Evolutionary conservation across 306 rosid species (phyloP).

Genomic region (Carpinus viminea): DNA sequence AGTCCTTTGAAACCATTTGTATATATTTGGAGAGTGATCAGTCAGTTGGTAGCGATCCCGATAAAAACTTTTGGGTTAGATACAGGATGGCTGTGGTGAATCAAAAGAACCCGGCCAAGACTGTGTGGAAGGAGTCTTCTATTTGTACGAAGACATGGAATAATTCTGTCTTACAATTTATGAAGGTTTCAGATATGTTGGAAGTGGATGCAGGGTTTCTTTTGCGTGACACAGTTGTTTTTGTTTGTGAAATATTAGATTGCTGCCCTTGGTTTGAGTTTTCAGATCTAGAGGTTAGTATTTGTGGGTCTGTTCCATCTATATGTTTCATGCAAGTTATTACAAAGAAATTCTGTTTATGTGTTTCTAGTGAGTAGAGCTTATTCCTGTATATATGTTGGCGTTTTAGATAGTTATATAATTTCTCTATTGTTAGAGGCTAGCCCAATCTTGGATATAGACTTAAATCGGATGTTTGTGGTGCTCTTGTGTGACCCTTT

Average conservation of each 20-base stretch:
- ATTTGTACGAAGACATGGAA: constrained; percentile 99
- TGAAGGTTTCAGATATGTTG: constrained; percentile 98
- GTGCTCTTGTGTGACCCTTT: constrained; percentile 10
- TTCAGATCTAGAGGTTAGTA: constrained; percentile 93
- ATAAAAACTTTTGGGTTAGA: constrained; percentile 97
- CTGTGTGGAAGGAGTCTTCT: constrained; percentile 99
- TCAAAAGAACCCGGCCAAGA: constrained; percentile 88
- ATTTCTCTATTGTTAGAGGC: constrained; percentile 13
- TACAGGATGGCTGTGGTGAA: constrained; percentile 98
- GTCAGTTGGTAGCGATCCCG: constrained; percentile 91
- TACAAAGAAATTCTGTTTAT: background rate
- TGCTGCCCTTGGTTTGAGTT: constrained; percentile 99
- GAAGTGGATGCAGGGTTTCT: constrained; percentile 98
- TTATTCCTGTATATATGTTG: background rate
- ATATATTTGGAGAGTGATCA: constrained; percentile 99
- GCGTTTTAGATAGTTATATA: background rate
- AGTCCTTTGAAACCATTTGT: constrained; percentile 98
- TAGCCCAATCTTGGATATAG: constrained; percentile 26
- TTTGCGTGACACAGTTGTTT: constrained; percentile 90
- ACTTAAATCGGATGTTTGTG: constrained; percentile 15
- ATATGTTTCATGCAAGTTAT: constrained; percentile 1
- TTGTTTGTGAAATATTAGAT: constrained; percentile 96
- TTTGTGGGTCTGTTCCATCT: constrained; percentile 29
- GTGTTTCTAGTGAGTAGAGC: background rate
- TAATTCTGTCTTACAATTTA: constrained; percentile 98